Percentiles rank a stretch among this genome's conserved stretches.
Evolutionary conservation across 192 early-diverging fungal species (phyloP).

Genomic region (Coemansia sp.): DNA sequence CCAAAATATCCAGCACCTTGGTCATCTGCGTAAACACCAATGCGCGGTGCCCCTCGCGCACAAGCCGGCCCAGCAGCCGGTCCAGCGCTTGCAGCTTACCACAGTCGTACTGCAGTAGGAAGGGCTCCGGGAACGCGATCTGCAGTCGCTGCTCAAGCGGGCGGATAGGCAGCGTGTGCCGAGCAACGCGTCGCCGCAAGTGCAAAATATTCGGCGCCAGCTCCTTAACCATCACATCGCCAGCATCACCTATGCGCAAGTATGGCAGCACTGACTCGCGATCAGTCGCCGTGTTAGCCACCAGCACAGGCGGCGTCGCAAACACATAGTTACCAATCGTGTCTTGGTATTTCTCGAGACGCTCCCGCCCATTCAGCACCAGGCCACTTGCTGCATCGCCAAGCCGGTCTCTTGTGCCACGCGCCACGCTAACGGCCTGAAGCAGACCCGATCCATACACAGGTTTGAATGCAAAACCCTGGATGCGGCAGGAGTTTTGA

Average conservation of each 20-base stretch:
- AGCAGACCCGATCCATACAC: slow-evolving; percentile 17
- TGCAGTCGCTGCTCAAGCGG: slow-evolving; percentile 60
- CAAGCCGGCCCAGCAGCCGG: slow-evolving; percentile 74
- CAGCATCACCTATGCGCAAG: slow-evolving; percentile 1
- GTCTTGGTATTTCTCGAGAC: slow-evolving; percentile 4
- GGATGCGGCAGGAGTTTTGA: slow-evolving; percentile 18
- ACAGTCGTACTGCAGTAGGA: slow-evolving; percentile 81
- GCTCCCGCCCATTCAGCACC: slow-evolving; percentile 53
- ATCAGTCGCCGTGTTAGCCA: slow-evolving; percentile 14
- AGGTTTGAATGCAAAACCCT: slow-evolving; percentile 9
- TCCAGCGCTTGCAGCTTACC: slow-evolving; percentile 87
- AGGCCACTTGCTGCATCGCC: slow-evolving; percentile 54
- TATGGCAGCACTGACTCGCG: slow-evolving; percentile 26
- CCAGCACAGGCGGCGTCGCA: slow-evolving; percentile 35
- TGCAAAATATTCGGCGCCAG: slow-evolving; percentile 22
- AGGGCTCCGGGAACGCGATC: slow-evolving; percentile 82
- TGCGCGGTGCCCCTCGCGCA: slow-evolving; percentile 87
- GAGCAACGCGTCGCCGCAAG: slow-evolving; percentile 26
- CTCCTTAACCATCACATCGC: slow-evolving; percentile 1
- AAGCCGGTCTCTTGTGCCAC: slow-evolving; percentile 1
- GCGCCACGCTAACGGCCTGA: slow-evolving; percentile 3
- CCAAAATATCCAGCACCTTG: slow-evolving; percentile 88
- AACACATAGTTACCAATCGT: slow-evolving; percentile 31
- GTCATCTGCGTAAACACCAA: slow-evolving; percentile 98
- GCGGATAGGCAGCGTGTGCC: slow-evolving; percentile 56